Evolutionary conservation across 2,329 filamentous ascomycete genomes (phyloP), one percentile per base, ranked within the genome.

Genomic region (Claviceps sp.): DNA sequence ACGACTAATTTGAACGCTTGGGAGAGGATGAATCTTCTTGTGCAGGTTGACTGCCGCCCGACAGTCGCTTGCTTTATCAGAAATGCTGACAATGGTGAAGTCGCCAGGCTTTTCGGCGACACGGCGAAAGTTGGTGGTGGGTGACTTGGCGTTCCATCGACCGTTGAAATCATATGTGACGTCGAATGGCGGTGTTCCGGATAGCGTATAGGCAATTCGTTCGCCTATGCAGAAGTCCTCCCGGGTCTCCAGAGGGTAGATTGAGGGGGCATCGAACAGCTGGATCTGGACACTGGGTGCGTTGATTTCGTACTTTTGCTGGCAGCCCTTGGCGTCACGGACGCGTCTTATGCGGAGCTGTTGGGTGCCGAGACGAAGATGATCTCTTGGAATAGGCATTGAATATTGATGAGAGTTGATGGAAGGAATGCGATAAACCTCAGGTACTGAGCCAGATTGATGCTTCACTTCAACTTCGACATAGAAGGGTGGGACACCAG

Each of bases 211-310:
- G 3, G 87, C 86, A 57, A 98, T 85, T 50, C 90, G 85, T 66
- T 98, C 93, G 57, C 94, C 93, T 11, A 98, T 90, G 67, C 93
- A 98, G 69, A 91, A 96, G 69, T 98, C 88, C 16, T 77, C 77
- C 54, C 86, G 83, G 23, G 86, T 82, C 62, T 97, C 90, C 38
- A 95, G 76, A 3, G 91, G 82, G 53, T 90, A 87, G 60, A 97
- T 95, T 6, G 86, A 86, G 1, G 93, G 93, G 0, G 93, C 88
- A 60, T 97, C 89, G 60, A 90, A 95, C 7, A 98, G 86, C 54
- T 91, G 85, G 47, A 98, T 86, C 61, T 94, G 86, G 16, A 98
- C 88, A 8, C 86, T 82, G 0, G 88, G 85, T 0, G 81, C 77
- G 54, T 81, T 79, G 47, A 77, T 72, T 49, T 88, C 83, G 46